Base-by-base conservation (phyloP, 2,329 filamentous ascomycete genomes). In the Ophiostoma angusticollis region DNA sequence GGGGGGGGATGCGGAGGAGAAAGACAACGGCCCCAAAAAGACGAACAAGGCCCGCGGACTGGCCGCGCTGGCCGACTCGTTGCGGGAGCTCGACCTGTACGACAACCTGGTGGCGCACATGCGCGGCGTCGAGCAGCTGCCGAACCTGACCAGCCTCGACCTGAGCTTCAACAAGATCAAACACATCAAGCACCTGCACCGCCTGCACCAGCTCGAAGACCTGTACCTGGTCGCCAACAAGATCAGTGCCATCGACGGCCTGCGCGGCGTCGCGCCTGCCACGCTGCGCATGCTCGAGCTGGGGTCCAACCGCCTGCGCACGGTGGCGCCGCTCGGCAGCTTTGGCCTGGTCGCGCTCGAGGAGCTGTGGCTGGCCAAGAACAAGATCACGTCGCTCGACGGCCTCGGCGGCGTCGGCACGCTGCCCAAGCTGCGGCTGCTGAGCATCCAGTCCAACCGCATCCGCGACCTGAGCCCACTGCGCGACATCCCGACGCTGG, bases 81-180 rank as follows among this genome's bases (percentile, higher is more conserved):
- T 98, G 29, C 63, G 74, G 52, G 91, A 98, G 44, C 72, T 98
- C 36, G 91, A 98, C 52, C 72, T 98, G 43, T 98, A 98, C 65
- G 91, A 98, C 62, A 98, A 98, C 59, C 70, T 93, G 14, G 86
- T 98, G 51, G 74, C 78, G 9, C 86, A 93, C 58, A 76, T 95
- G 59, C 78, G 79, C 48, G 84, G 84, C 22, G 70, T 98, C 32
- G 86, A 95, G 39, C 67, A 75, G 32, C 74, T 95, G 41, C 74
- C 70, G 11, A 70, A 82, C 45, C 72, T 98, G 39, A 84, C 73
- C 6, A 80, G 67, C 41, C 74, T 98, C 39, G 91, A 98, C 57
- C 69, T 98, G 37, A 93, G 84, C 58, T 98, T 95, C 73, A 98
- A 98, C 68, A 96, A 96, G 67, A 89, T 98, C 65, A 95, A 94